Evolutionary conservation across 2,329 filamentous ascomycete species (phyloP).

Genomic region (Trichoderma harzianum): DNA sequence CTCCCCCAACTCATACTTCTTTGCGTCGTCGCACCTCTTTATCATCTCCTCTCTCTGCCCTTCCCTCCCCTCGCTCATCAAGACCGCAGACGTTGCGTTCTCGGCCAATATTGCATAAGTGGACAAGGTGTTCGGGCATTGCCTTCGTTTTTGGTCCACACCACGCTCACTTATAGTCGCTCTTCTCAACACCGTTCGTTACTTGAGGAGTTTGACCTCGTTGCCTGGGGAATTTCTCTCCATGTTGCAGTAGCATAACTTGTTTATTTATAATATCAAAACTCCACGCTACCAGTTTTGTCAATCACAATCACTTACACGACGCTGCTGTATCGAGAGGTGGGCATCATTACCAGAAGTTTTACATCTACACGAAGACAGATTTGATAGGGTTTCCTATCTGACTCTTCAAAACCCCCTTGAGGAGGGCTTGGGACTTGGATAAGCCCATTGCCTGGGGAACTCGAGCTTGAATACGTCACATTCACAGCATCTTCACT

Average conservation of each 20-base stretch:
- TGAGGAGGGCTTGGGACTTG: slow-evolving; percentile 13
- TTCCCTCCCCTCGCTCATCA: not conserved
- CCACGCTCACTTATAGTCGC: slow-evolving; percentile 19
- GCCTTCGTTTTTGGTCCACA: slow-evolving; percentile 12
- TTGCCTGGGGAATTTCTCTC: not conserved
- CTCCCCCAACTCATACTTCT: slow-evolving; percentile 7
- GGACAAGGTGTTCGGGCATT: slow-evolving; percentile 9
- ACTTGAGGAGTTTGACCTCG: not conserved
- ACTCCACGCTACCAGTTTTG: not conserved
- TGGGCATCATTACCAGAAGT: not conserved
- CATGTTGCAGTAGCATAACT: not conserved
- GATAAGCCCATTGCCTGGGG: slow-evolving; percentile 11
- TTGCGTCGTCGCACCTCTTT: slow-evolving; percentile 13
- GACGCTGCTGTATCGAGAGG: not conserved
- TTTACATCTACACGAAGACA: not conserved
- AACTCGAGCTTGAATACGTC: not conserved
- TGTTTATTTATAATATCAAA: not conserved
- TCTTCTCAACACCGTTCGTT: slow-evolving; percentile 10
- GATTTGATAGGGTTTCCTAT: not conserved
- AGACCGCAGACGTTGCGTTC: not conserved
- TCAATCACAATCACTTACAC: not conserved
- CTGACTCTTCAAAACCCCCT: not conserved
- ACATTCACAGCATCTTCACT: not conserved
- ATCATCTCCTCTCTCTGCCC: slow-evolving; percentile 13
- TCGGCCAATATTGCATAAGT: slow-evolving; percentile 11